Percentiles rank a stretch among this genome's conserved stretches.
phyloP scores from a whole-genome alignment of 805 yeast genomes.

The Kazachstania viticola region DNA sequence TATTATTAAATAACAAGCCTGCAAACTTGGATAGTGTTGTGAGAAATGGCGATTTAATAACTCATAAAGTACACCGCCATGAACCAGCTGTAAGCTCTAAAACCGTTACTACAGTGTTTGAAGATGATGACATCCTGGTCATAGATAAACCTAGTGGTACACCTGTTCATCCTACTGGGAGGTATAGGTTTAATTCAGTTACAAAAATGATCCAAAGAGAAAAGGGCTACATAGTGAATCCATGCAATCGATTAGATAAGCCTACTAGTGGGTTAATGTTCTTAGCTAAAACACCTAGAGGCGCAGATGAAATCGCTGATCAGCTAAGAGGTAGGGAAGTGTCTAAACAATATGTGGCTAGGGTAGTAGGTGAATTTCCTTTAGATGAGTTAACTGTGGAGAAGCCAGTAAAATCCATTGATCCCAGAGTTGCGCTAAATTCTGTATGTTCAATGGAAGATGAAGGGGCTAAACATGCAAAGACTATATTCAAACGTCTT shows the following conservation, averaged over 20 bases:
- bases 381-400: slow-evolving; percentile 41
- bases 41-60: slow-evolving; percentile 71
- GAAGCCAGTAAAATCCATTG: slow-evolving; percentile 54
- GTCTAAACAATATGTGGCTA: slow-evolving; percentile 72
- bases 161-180: slow-evolving; percentile 93
- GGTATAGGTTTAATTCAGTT: slow-evolving; percentile 62
- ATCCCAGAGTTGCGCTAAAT: slow-evolving; percentile 64
- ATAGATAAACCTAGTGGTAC: slow-evolving; percentile 91
- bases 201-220: slow-evolving; percentile 71
- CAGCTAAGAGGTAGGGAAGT: slow-evolving; percentile 68
- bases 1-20: slow-evolving; percentile 53
- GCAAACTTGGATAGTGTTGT: slow-evolving; percentile 58
- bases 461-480: slow-evolving; percentile 48
- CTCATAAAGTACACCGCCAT: slow-evolving; percentile 74
- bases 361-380: slow-evolving; percentile 87
- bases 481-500: slow-evolving; percentile 54
- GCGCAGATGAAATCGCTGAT: slow-evolving; percentile 64
- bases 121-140: slow-evolving; percentile 65
- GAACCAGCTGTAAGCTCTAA: slow-evolving; percentile 69
- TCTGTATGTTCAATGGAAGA: slow-evolving; percentile 30
- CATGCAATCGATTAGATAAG: slow-evolving; percentile 82
- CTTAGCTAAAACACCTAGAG: slow-evolving; percentile 67
- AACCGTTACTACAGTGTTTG: slow-evolving; percentile 54
- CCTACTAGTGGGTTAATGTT: slow-evolving; percentile 91
- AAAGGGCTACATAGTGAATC: slow-evolving; percentile 45